Base-by-base conservation (phyloP, 2,329 filamentous ascomycete species). In the Botrytis squamosa region DNA sequence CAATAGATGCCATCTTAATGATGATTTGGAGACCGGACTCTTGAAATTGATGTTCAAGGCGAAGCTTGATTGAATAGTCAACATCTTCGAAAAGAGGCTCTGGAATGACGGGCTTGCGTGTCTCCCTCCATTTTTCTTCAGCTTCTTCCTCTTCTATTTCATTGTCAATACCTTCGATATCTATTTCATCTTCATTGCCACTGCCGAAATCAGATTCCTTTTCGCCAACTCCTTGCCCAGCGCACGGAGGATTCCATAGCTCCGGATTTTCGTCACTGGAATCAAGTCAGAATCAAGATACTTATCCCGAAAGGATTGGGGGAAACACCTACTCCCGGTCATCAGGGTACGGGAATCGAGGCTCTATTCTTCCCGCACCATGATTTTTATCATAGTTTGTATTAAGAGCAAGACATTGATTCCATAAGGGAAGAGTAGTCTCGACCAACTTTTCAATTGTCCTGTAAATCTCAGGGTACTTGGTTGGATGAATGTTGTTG, bases 1-100 rank as follows among this genome's bases (percentile, higher is more conserved):
- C 84, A 69, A 91, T 87, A 52, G 85, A 86, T 1, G 88, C 85
- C 76, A 92, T 83, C 78, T 91, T 91, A 46, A 91, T 85, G 68
- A 92, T 89, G 52, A 92, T 80, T 77, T 92, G 90, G 5, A 92
- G 78, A 3, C 86, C 85, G 3, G 72, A 67, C 10, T 73, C 1
- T 38, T 74, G 52, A 74, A 78, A 40, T 77, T 75, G 57, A 49
- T 60, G 10, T 59, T 57, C 1, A 75, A 57, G 60, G 73, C 49
- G 10, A 38, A 57, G 14, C 71, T 38, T 33, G n/a, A 14, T 33
- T 10, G 40, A 33, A 38, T 70, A 70, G 5, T 70, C 20, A 16
- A 70, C 33, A 49, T 70, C 29, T 29, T 40, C 0, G 42, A 71
- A 71, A 20, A 7, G 40, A 16, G 29, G 29, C 29, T 62, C 57